Conservation (phyloP, 345 rosid species). For the Pistacia integerrima region DNA sequence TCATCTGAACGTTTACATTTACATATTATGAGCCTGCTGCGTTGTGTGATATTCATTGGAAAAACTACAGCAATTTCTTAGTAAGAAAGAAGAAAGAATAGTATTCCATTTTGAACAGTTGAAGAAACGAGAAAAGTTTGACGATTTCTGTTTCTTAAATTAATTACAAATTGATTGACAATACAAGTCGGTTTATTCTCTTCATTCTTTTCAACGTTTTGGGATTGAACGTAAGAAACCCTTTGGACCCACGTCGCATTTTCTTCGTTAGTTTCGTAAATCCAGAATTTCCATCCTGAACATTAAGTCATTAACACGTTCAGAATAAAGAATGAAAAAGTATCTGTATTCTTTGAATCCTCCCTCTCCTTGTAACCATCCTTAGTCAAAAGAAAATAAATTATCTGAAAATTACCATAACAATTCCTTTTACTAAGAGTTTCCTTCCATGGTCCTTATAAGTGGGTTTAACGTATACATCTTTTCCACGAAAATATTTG, state of each 20-base stretch:
- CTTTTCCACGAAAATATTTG: neutral
- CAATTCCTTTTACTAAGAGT: neutral
- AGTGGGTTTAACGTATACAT: slow-evolving; percentile 16
- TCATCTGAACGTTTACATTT: too few relatives aligned
- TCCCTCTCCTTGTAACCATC: neutral
- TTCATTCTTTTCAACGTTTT: slow-evolving; percentile 7
- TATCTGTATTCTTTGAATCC: neutral
- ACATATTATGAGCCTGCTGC: too few relatives aligned
- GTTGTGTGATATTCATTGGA: too few relatives aligned
- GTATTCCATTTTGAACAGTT: too few relatives aligned
- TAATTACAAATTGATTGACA: neutral
- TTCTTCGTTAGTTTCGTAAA: neutral
- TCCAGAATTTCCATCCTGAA: slow-evolving; percentile 7
- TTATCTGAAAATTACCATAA: neutral
- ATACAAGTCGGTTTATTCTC: neutral
- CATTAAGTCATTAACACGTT: neutral
- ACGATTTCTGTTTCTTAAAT: neutral
- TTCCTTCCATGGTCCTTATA: neutral
- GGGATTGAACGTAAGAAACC: slow-evolving; percentile 7
- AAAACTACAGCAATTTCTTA: too few relatives aligned
- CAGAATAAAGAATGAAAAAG: neutral
- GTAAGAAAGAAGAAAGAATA: too few relatives aligned
- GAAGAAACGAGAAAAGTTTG: neutral
- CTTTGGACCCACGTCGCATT: neutral
- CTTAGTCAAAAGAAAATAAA: too few relatives aligned